Percentiles rank a stretch among this genome's conserved stretches.
These are phyloP conservation scores for Cladosporium sphaerospermum DNA, from an alignment of 2,329 filamentous ascomycete genomes.

Conservation along the genomic window DNA sequence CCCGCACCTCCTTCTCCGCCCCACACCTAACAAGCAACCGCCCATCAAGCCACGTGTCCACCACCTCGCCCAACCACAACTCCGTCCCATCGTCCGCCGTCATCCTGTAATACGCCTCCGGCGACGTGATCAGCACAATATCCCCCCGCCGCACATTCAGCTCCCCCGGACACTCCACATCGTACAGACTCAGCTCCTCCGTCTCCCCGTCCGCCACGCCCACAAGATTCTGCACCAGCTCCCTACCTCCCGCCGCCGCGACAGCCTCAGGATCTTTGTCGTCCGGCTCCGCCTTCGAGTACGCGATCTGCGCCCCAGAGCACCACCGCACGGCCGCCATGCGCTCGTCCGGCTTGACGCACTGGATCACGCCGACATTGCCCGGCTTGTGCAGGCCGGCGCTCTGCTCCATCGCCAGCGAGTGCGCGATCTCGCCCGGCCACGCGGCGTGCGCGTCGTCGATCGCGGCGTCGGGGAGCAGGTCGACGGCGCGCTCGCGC, in stretches of 20 bases:
- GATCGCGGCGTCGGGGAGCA: conserved; percentile 46
- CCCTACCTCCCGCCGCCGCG: neutral
- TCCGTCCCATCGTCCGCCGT: conserved; percentile 11
- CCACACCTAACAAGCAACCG: conserved; percentile 49
- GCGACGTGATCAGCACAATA: conserved; percentile 42
- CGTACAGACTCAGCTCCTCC: conserved; percentile 54
- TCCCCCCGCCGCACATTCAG: conserved; percentile 47
- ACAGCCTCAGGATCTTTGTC: conserved; percentile 29
- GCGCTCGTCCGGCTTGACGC: conserved; percentile 49
- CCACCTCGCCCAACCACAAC: conserved; percentile 51
- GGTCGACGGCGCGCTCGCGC: conserved; percentile 37
- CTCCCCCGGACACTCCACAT: conserved; percentile 46
- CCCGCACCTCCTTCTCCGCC: conserved; percentile 42
- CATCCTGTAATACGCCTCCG: conserved; percentile 20
- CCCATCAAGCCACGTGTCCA: conserved; percentile 48
- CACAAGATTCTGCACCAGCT: conserved; percentile 13
- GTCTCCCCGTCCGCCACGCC: conserved; percentile 18
- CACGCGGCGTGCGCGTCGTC: conserved; percentile 52
- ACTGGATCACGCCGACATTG: conserved; percentile 52
- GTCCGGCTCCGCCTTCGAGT: conserved; percentile 45
- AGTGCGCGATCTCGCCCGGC: conserved; percentile 47
- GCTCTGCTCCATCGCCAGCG: conserved; percentile 17
- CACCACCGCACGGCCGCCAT: conserved; percentile 53
- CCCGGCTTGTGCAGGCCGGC: conserved; percentile 28
- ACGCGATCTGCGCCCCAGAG: conserved; percentile 48